Evolutionary conservation across 495 filamentous ascomycete genomes (phyloP), one percentile per base, ranked within the genome.

Genomic region (Hypoxylon fragiforme): DNA sequence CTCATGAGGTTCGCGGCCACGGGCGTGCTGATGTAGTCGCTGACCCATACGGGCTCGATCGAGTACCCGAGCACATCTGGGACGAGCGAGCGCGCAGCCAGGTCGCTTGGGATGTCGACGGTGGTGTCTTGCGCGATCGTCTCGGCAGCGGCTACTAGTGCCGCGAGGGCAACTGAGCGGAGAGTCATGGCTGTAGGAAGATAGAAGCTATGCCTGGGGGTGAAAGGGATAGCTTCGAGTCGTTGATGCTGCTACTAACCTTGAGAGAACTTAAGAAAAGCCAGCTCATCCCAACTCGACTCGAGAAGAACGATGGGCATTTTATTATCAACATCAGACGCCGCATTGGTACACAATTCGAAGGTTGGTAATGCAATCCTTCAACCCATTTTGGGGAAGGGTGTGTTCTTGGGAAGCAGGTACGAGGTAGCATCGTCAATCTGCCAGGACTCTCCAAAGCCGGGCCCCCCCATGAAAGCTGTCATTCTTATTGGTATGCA

Each of bases 41-140:
- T 34, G n/a, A 67, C 41, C 65, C 65, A 67, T 4, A 67, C 39
- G 5, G 65, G 65, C 21, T 67, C 65, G 50, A 67, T 56, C 18
- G 62, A 65, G 39, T 67, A 67, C 15, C 65, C 65, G 48, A 60
- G 64, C 4, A 67, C 55, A 31, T 67, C 62, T 2, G 62, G 52
- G 2, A 54, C 41, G 7, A 67, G 50, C 0, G 37, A 8, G 2
- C 62, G 47, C 3, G 62, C 52, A 26, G 41, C 36, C 8, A 63
- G 43, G 43, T 57, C 36, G 1, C 19, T 39, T 3, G 58, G 58
- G 14, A 67, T 14, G 3, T 58, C 50, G 38, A 67, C 30, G 1
- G 11, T 30, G 15, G 36, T 35, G 21, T 60, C 56, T 43, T 60
- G 55, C 32, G 62, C 58, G 5, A 26, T 31, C 19, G 41, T 39